A percentile compares a stretch with the other conserved stretches of the same genome.
These are phyloP conservation scores for Ophiostoma tasmaniense DNA, from an alignment of 2,329 filamentous ascomycete species.

Conservation along the genomic window DNA sequence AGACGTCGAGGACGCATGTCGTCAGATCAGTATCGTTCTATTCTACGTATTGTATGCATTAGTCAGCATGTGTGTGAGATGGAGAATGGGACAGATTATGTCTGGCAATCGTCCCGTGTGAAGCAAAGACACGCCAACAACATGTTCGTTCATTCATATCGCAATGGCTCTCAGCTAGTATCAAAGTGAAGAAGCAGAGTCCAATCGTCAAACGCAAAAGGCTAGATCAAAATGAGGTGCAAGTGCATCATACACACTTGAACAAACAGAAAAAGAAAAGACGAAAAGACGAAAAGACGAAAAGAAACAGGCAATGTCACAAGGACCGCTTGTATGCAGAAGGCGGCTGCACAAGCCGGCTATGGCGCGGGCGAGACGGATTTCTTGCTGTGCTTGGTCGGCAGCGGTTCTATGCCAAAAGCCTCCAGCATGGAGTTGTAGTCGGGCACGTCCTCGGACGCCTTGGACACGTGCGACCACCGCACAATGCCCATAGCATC, in stretches of 20 bases:
- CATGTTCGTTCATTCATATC: background rate
- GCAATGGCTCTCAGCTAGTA: background rate
- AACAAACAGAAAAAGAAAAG: background rate
- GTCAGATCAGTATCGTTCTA: background rate
- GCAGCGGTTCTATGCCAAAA: constrained; percentile 15
- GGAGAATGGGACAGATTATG: background rate
- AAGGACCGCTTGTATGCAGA: too few relatives aligned
- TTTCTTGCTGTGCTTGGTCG: constrained; percentile 10
- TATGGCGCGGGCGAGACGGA: background rate
- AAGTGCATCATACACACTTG: background rate
- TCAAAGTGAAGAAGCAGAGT: background rate
- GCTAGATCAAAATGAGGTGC: background rate
- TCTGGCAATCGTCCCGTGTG: background rate
- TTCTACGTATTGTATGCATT: background rate
- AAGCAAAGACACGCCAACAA: background rate
- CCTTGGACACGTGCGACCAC: constrained; percentile 41
- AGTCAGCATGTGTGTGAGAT: background rate
- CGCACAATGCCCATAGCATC: constrained; percentile 43
- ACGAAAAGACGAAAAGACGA: background rate
- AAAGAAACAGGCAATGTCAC: background rate
- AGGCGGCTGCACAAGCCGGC: background rate
- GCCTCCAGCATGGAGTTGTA: constrained; percentile 31
- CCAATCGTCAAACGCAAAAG: background rate
- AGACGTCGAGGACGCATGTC: background rate
- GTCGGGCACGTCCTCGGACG: constrained; percentile 46